Evolutionary conservation across 352 stramenopile genomes (phyloP).

Genomic region (Globisporangium radiosum): DNA sequence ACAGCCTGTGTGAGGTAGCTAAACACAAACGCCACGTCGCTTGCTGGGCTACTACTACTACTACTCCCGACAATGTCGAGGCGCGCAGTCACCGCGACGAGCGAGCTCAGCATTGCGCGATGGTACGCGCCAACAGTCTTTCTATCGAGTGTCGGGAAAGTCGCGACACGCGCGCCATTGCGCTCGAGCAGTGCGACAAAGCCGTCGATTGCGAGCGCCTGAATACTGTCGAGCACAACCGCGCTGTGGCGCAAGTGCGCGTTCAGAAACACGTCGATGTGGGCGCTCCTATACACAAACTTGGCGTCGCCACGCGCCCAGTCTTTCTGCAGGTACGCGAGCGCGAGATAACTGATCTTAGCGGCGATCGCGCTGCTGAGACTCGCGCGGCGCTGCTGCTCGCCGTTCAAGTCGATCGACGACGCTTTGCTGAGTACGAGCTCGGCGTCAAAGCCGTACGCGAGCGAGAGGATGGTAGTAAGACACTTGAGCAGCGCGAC

Average conservation of each 20-base stretch:
- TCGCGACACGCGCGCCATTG: slow-evolving; percentile 10
- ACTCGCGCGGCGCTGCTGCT: slow-evolving; percentile 7
- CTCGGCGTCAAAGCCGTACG: slow-evolving; percentile 16
- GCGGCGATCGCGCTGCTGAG: slow-evolving; percentile 17
- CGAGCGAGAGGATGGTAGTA: slow-evolving; percentile 17
- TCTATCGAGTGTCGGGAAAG: slow-evolving; percentile 42
- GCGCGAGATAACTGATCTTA: slow-evolving; percentile 29
- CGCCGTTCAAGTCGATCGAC: slow-evolving; percentile 14
- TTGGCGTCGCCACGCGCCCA: slow-evolving; percentile 39
- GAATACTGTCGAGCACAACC: slow-evolving; percentile 38
- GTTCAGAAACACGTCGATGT: slow-evolving; percentile 31
- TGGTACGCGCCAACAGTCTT: slow-evolving; percentile 45
- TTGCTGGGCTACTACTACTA: slow-evolving; percentile 1
- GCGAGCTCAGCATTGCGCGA: slow-evolving; percentile 36
- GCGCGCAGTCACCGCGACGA: slow-evolving; percentile 28
- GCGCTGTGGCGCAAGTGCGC: slow-evolving; percentile 32
- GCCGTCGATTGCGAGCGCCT: slow-evolving; percentile 34
- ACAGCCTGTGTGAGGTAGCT: slow-evolving; percentile 47
- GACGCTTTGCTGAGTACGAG: slow-evolving; percentile 11
- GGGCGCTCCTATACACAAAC: slow-evolving; percentile 27
- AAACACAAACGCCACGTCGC: slow-evolving; percentile 25
- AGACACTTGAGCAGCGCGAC: slow-evolving; percentile 22
- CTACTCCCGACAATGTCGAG: slow-evolving; percentile 24
- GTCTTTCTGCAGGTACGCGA: slow-evolving; percentile 31
- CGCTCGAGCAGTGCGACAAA: slow-evolving; percentile 37